These are phyloP conservation scores for Avena eriantha DNA, from an alignment of 176 grass and related monocot genomes.

Conservation along the genomic window DNA sequence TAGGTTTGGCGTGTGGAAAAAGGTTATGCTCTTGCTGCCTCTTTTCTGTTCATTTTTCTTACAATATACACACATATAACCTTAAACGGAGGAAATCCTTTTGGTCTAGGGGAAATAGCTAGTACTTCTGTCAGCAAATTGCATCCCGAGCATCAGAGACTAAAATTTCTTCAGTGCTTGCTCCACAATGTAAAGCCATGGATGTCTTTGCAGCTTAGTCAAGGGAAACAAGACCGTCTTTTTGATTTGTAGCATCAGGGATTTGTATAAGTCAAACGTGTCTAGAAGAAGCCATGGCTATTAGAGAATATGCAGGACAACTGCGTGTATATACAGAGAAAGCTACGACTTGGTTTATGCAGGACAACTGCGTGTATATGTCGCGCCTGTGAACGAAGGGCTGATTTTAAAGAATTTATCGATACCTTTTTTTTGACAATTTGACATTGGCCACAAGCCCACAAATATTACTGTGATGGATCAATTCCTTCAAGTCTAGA, in stretches of 20 bases:
- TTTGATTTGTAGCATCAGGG: not conserved
- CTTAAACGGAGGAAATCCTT: too few species aligned
- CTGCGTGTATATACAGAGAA: not conserved
- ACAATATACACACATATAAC: too few species aligned
- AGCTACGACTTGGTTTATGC: slow-evolving; percentile 26
- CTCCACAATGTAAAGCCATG: too few species aligned
- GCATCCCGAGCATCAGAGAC: too few species aligned
- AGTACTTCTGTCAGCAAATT: too few species aligned
- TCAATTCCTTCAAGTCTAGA: slow-evolving; percentile 38
- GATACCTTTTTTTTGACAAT: not conserved
- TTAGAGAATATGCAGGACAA: not conserved
- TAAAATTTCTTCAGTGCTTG: too few species aligned
- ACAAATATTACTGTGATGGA: slow-evolving; percentile 28
- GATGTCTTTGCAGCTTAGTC: too few species aligned
- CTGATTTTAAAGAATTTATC: not conserved
- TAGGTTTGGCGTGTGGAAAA: too few species aligned
- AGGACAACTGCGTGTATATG: too few species aligned
- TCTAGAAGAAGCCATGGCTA: slow-evolving; percentile 29
- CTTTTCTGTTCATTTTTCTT: too few species aligned
- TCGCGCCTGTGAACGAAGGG: slow-evolving; percentile 7
- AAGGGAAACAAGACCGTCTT: not conserved
- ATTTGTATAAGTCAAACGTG: slow-evolving; percentile 32
- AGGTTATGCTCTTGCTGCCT: too few species aligned
- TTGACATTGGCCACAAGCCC: not conserved
- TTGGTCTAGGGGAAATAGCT: too few species aligned